These are phyloP conservation scores for Tuber microsphaerosporum DNA, from an alignment of 495 filamentous ascomycete genomes.

Conservation along the genomic window DNA sequence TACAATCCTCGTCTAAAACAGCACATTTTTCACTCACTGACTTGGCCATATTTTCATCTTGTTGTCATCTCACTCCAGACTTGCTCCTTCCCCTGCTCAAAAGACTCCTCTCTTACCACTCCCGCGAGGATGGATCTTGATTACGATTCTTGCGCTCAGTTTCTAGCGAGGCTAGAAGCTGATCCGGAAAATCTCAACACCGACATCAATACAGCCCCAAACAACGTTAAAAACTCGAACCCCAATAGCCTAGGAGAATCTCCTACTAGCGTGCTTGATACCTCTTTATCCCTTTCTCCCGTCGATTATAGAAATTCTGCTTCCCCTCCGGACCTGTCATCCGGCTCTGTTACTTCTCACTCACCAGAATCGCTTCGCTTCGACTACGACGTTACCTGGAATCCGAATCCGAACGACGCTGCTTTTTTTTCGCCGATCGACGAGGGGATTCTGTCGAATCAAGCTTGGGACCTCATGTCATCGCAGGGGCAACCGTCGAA, in stretches of 20 bases:
- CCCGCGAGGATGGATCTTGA: constrained; percentile 36
- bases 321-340: constrained; percentile 41
- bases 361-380: constrained; percentile 40
- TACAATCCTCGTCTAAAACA: neutral
- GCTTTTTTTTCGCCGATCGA: constrained; percentile 34
- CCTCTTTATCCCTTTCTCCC: constrained; percentile 22
- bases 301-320: constrained; percentile 31
- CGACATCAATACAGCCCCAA: constrained; percentile 17
- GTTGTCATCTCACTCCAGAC: constrained; percentile 21
- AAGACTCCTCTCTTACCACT: constrained; percentile 34
- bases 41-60: constrained; percentile 23
- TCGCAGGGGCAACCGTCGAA: constrained; percentile 16
- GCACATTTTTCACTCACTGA: neutral
- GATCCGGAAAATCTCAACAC: constrained; percentile 29
- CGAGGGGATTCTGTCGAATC: constrained; percentile 30
- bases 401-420: constrained; percentile 24
- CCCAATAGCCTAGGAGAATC: constrained; percentile 21
- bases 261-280: constrained; percentile 26
- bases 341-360: constrained; percentile 39
- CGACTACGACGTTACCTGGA: constrained; percentile 37
- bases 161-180: constrained; percentile 40
- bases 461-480: constrained; percentile 39
- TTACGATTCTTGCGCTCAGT: constrained; percentile 40
- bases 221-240: constrained; percentile 17
- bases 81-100: constrained; percentile 28